Conservation (phyloP, 2,329 filamentous ascomycete genomes). For the Aspergillus alliaceus region DNA sequence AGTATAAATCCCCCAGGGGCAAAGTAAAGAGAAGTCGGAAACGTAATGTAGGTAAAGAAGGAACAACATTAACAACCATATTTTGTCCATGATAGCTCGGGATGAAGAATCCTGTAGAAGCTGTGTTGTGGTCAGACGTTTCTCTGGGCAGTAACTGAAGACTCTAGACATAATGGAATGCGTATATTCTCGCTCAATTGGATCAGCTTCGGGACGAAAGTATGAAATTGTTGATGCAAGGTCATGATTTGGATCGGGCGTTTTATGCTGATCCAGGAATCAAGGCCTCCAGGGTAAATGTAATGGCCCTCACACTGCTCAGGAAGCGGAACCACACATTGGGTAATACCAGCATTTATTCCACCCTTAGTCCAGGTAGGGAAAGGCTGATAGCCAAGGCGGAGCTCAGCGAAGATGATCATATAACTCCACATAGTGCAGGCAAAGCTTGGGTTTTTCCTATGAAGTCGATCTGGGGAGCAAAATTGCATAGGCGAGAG, state of each 20-base stretch:
- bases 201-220: constrained; percentile 20
- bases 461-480: not conserved
- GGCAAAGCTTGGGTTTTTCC: not conserved
- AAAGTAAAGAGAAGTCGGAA: not conserved
- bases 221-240: constrained; percentile 16
- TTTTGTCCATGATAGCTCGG: constrained; percentile 27
- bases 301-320: constrained; percentile 25
- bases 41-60: not conserved
- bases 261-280: constrained; percentile 26
- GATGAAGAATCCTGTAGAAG: constrained; percentile 30
- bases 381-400: constrained; percentile 21
- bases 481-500: not conserved
- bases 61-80: constrained; percentile 24
- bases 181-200: constrained; percentile 21
- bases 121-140: constrained; percentile 25
- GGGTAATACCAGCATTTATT: no score
- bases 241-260: constrained; percentile 1
- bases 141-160: constrained; percentile 25
- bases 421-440: constrained; percentile 32
- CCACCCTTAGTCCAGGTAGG: no score
- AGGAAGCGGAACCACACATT: constrained; percentile 25
- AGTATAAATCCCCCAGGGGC: no score
- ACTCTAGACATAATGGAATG: constrained; percentile 22
- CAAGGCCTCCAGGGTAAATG: constrained; percentile 9
- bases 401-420: constrained; percentile 28